Evolutionary conservation across 1,284 basidiomycete genomes (phyloP), one percentile per base, ranked within the genome.

Genomic region (Ganoderma leucocontextum): DNA sequence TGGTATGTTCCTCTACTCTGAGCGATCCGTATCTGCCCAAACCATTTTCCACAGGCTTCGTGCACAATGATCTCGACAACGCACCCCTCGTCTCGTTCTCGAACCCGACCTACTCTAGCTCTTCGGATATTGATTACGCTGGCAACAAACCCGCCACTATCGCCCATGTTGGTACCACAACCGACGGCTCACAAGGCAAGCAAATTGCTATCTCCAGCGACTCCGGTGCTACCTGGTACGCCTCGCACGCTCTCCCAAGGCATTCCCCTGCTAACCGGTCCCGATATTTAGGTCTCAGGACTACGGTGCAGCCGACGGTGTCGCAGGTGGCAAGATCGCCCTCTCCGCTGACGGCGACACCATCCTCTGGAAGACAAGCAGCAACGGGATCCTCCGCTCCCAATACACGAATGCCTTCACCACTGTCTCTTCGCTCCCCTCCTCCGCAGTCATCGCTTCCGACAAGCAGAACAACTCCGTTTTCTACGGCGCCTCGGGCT

Each of bases 141-240:
- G 89, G 89, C 0, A 84, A 86, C 73, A 80, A 80, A 29, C 86
- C 88, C 8, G 82, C 81, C 10, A 85, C 83, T 63, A 80, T 89
- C 57, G 88, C 89, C 49, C 85, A 87, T 22, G 82, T 84, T 60
- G 87, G 87, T 17, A 70, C 69, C 42, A 64, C 62, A 5, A 65
- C 67, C 39, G 69, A 38, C 61, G 84, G 82, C 63, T 78, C 84
- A 1, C 74, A 81, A 13, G 84, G 83, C 60, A 86, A 86, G 71
- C 87, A 89, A 74, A 82, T 88, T 19, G 88, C 89, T 0, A 70
- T 89, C 19, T 89, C 87, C 0, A 83, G 76, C 19, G 84, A 90
- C 73, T 84, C 82, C 19, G 89, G 88, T 33, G 79, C 76, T 10
- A 85, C 85, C 12, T 90, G 88, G 87, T 82, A 73, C 22, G 70